A percentile compares a stretch with the other conserved stretches of the same genome.
phyloP scores from a whole-genome alignment of 768 basidiomycete genomes.

The Psilocybe cubensis region DNA sequence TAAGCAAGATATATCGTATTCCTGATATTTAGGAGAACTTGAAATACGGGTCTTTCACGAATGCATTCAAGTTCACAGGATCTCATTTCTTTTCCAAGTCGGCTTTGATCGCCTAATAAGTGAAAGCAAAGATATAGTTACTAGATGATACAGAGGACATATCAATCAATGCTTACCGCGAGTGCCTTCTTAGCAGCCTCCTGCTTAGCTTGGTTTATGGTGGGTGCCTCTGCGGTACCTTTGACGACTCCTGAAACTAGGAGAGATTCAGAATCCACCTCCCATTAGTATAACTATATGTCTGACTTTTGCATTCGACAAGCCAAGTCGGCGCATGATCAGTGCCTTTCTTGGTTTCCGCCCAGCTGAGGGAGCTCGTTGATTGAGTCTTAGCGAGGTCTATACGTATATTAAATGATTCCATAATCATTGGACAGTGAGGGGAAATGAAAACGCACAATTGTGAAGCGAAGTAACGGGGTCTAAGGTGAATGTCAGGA shows the following conservation, averaged over 20 bases:
- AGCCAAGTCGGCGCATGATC: constrained; percentile 51
- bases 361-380: constrained; percentile 41
- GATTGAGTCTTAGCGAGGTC: constrained; percentile 30
- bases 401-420: constrained; percentile 14
- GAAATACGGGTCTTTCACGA: too few species aligned
- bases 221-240: constrained; percentile 48
- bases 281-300: background rate
- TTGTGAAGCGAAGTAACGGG: constrained; percentile 46
- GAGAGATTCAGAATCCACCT: background rate
- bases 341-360: constrained; percentile 42
- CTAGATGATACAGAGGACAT: background rate
- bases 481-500: constrained; percentile 21
- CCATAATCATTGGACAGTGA: background rate
- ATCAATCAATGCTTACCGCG: constrained; percentile 27
- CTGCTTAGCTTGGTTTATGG: constrained; percentile 52
- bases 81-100: background rate
- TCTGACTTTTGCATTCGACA: constrained; percentile 59
- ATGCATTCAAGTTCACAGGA: too few species aligned
- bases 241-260: constrained; percentile 50
- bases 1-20: background rate
- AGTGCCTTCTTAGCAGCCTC: constrained; percentile 49
- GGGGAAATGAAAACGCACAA: constrained; percentile 31
- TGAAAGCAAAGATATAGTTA: background rate
- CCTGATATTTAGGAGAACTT: too few species aligned
- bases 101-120: constrained; percentile 7